Evolutionary conservation across 345 rosid species (phyloP).

Genomic region (Mangifera indica): DNA sequence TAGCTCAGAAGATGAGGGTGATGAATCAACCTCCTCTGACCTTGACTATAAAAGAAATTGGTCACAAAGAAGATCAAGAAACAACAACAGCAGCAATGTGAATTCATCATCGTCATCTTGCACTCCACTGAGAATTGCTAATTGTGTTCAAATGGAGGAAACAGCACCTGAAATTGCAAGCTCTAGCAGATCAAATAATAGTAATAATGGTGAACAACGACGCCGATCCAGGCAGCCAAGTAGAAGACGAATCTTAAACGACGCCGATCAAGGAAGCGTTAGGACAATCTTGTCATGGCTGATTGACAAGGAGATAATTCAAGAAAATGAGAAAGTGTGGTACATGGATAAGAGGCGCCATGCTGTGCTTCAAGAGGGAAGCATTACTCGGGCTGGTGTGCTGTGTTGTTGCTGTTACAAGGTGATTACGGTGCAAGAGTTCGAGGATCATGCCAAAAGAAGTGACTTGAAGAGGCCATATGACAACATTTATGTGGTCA

Average conservation of each 20-base stretch:
- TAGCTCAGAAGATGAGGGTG: neutral
- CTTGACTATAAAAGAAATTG: slow-evolving; percentile 14
- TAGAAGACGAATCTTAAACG: neutral
- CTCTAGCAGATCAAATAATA: neutral
- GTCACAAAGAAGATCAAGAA: neutral
- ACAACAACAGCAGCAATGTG: neutral
- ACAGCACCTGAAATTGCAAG: neutral
- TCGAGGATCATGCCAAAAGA: slow-evolving; percentile 24
- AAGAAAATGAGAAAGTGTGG: neutral
- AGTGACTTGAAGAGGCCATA: neutral
- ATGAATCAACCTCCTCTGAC: slow-evolving; percentile 9
- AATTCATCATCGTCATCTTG: neutral
- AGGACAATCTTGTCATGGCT: slow-evolving; percentile 29
- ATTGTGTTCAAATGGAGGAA: neutral
- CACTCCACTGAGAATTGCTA: neutral
- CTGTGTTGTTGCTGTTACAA: slow-evolving; percentile 21
- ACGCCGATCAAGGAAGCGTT: too few relatives aligned
- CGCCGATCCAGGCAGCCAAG: neutral
- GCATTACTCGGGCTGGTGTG: slow-evolving; percentile 12
- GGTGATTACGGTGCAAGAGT: slow-evolving; percentile 12
- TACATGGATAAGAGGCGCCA: neutral
- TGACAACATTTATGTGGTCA: neutral
- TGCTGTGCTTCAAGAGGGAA: neutral
- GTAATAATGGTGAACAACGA: neutral
- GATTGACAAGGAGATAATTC: neutral